Conservation (phyloP, 2,329 filamentous ascomycete genomes). For the Apiospora aurea region DNA sequence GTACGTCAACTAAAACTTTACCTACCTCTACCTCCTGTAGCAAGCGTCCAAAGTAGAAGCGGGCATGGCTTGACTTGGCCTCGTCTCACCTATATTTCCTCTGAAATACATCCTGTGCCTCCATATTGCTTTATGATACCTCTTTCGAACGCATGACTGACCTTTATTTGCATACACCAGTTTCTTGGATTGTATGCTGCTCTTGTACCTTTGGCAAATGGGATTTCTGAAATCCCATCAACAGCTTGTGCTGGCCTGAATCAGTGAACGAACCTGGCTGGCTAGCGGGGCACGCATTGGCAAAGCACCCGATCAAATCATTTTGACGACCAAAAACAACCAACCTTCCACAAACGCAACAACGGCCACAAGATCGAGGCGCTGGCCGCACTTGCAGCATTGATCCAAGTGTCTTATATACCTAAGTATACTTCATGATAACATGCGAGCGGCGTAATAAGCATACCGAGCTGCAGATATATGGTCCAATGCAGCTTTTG, state of each 20-base stretch:
- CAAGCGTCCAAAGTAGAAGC: neutral
- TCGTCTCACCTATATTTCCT: neutral
- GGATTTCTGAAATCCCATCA: neutral
- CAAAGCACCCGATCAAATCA: neutral
- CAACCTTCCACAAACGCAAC: neutral
- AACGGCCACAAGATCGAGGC: neutral
- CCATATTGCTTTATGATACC: neutral
- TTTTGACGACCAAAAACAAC: neutral
- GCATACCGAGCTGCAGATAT: neutral
- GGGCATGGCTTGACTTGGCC: neutral
- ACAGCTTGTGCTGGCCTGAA: neutral
- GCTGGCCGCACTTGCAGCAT: too few relatives aligned
- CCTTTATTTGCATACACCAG: neutral
- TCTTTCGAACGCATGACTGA: neutral
- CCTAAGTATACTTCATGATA: neutral
- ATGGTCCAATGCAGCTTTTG: neutral
- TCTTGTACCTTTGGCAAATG: neutral
- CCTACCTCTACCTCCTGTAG: neutral
- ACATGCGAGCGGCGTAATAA: neutral
- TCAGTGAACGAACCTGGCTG: neutral
- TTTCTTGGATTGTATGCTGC: neutral
- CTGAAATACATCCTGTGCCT: neutral
- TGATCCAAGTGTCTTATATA: too few relatives aligned
- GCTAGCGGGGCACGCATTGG: neutral
- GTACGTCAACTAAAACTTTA: conserved; percentile 28